phyloP scores from a whole-genome alignment of 1,284 basidiomycete species.

The Chondrostereum purpureum region DNA sequence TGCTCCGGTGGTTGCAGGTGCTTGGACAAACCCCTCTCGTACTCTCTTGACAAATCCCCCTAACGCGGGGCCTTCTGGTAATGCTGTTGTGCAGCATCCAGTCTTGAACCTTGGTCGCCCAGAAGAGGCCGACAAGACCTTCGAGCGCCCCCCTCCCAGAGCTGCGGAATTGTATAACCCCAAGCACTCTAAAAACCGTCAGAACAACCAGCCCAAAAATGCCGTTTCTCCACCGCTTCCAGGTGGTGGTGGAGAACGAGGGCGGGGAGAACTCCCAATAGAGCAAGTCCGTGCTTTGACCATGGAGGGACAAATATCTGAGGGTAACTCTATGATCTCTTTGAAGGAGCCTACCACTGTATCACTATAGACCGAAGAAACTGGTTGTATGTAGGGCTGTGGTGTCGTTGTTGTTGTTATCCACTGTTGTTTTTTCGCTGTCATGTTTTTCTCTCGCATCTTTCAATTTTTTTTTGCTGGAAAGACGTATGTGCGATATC shows the following conservation, averaged over 20 bases:
- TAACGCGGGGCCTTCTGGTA: conserved; percentile 19
- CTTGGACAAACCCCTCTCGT: conserved; percentile 59
- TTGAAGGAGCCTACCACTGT: neutral
- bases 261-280: neutral
- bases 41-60: conserved; percentile 39
- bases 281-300: conserved; percentile 6
- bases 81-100: conserved; percentile 33
- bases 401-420: neutral
- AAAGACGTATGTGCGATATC: neutral
- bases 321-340: neutral
- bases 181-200: conserved; percentile 22
- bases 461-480: neutral
- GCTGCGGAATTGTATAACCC: conserved; percentile 50
- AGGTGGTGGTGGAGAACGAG: neutral
- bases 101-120: conserved; percentile 18
- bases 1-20: conserved; percentile 45
- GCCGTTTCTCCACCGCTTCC: neutral
- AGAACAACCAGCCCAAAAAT: neutral
- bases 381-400: neutral
- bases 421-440: neutral
- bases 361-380: neutral
- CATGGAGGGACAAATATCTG: neutral
- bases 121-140: conserved; percentile 45
- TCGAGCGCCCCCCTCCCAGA: conserved; percentile 44
- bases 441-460: neutral